Conservation (phyloP, 768 basidiomycete genomes). For the Serpula lacrymans region DNA sequence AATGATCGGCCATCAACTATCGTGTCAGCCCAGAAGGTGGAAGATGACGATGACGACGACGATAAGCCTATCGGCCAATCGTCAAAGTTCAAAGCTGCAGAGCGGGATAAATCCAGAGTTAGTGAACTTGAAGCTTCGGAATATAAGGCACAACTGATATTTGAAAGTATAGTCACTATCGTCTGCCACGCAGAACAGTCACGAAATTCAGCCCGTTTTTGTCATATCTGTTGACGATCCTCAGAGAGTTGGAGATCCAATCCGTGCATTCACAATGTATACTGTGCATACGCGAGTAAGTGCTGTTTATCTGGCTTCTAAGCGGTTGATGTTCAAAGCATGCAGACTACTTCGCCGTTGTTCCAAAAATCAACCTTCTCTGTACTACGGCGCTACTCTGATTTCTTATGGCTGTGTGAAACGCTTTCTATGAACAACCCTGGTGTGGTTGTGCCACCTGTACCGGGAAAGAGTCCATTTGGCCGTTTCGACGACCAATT, state of each 20-base stretch:
- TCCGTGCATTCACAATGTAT: constrained; percentile 92
- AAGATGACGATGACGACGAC: constrained; percentile 63
- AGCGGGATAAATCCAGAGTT: no score
- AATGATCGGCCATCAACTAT: no score
- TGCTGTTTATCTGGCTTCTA: constrained; percentile 1
- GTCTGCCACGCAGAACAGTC: constrained; percentile 20
- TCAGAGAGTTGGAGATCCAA: constrained; percentile 94
- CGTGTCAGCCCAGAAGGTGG: neutral
- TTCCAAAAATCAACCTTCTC: constrained; percentile 85
- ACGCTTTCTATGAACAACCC: constrained; percentile 87
- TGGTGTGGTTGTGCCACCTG: constrained; percentile 94
- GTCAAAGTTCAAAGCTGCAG: constrained; percentile 25
- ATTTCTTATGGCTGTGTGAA: constrained; percentile 96
- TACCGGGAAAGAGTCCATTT: constrained; percentile 92
- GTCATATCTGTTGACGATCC: constrained; percentile 93
- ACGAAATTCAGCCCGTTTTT: constrained; percentile 68
- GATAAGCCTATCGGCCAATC: constrained; percentile 62
- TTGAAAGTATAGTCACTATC: constrained; percentile 5
- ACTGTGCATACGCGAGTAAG: constrained; percentile 87
- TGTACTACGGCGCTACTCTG: constrained; percentile 94
- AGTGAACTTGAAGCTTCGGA: no score
- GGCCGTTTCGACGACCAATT: constrained; percentile 93
- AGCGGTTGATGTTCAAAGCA: constrained; percentile 8
- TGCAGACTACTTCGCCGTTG: constrained; percentile 78
- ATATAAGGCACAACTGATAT: no score